A percentile compares a stretch with the other conserved stretches of the same genome.
Evolutionary conservation across 2,329 filamentous ascomycete genomes (phyloP).

Genomic region (Colletotrichum sp.): DNA sequence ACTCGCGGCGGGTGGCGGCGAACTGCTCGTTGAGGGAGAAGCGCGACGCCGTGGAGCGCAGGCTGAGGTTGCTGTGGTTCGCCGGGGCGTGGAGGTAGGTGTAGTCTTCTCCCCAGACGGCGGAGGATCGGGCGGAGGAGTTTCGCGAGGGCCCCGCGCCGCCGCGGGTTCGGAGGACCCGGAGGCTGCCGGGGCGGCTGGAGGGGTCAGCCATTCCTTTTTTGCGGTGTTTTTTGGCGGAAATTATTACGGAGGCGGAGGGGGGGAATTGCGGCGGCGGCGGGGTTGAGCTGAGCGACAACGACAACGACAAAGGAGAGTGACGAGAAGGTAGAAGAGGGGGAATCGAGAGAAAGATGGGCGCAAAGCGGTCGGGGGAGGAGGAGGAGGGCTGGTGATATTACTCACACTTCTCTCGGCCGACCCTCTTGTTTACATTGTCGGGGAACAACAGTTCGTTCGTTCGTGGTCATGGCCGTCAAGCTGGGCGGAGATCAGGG

Average conservation of each 20-base stretch:
- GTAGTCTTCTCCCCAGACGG: conserved; percentile 21
- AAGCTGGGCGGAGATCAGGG: background rate
- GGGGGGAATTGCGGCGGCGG: background rate
- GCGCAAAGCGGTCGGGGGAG: background rate
- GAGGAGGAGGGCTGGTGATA: background rate
- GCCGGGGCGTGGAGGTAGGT: conserved; percentile 4
- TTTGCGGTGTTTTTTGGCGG: background rate
- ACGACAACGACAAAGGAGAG: background rate
- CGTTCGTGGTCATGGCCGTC: background rate
- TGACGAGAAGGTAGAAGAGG: background rate
- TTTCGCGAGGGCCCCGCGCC: conserved; percentile 22
- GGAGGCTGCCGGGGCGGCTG: conserved; percentile 31
- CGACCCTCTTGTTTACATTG: conserved; percentile 5
- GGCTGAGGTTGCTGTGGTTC: conserved; percentile 22
- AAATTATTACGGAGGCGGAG: background rate
- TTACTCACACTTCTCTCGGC: conserved; percentile 4
- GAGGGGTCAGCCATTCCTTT: conserved; percentile 28
- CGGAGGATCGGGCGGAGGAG: conserved; percentile 30
- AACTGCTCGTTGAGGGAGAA: conserved; percentile 55
- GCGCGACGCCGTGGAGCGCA: conserved; percentile 44
- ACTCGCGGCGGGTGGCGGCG: conserved; percentile 49
- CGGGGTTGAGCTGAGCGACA: background rate
- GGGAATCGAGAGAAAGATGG: background rate
- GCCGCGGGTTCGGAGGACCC: conserved; percentile 28
- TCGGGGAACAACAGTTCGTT: background rate